Conservation (phyloP, 2,329 filamentous ascomycete genomes). For the Aulographum hederae region DNA sequence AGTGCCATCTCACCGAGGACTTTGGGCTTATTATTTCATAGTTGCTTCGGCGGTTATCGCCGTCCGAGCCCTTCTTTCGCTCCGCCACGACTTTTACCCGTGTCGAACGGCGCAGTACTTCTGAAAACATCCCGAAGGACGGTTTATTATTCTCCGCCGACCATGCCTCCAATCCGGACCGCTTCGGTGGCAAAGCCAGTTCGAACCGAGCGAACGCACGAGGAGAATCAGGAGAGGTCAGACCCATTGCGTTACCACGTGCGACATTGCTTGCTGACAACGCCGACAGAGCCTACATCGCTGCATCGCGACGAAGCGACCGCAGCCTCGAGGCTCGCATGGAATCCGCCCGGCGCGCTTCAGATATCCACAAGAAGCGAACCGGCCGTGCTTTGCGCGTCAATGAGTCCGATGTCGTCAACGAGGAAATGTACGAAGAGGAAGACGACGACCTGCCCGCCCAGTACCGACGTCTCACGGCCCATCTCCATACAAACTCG, state of each 20-base stretch:
- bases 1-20: no score
- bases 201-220: constrained; percentile 58
- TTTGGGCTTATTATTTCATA: no score
- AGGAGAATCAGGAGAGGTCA: constrained; percentile 61
- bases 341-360: constrained; percentile 72
- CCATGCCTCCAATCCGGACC: constrained; percentile 20
- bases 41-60: no score
- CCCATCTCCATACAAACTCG: constrained; percentile 41
- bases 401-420: constrained; percentile 69
- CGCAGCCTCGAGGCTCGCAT: constrained; percentile 74
- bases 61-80: no score
- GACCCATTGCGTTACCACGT: constrained; percentile 5
- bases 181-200: constrained; percentile 19
- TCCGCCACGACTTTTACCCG: no score
- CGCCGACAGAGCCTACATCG: constrained; percentile 59
- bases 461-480: constrained; percentile 33
- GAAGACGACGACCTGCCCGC: constrained; percentile 66
- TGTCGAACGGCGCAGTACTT: no score
- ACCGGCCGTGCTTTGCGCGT: constrained; percentile 71
- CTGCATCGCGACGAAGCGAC: constrained; percentile 72
- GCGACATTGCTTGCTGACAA: background rate
- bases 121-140: no score
- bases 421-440: constrained; percentile 93
- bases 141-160: no score
- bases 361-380: constrained; percentile 75